Conservation (phyloP, 495 filamentous ascomycete genomes). For the Tuber borchii region DNA sequence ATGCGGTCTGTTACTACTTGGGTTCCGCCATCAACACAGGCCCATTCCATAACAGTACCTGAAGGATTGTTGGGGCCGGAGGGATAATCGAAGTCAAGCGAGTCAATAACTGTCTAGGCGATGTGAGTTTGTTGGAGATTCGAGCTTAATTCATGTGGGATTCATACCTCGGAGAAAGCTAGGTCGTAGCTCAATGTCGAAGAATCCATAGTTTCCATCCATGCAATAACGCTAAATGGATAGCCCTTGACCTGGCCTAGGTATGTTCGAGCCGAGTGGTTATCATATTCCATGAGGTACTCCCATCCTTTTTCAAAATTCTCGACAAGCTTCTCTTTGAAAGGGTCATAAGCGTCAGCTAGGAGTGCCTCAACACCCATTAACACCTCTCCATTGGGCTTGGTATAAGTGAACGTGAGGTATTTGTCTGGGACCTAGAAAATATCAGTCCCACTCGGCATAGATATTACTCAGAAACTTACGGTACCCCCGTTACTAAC, state of each 20-base stretch:
- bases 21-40: slow-evolving; percentile 30
- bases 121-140: not conserved
- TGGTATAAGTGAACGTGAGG: not conserved
- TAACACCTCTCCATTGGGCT: not conserved
- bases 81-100: slow-evolving; percentile 15
- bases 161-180: slow-evolving; percentile 4
- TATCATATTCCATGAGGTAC: slow-evolving; percentile 6
- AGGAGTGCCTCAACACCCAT: not conserved
- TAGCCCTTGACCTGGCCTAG: not conserved
- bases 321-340: not conserved
- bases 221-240: slow-evolving; percentile 8
- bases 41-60: not conserved
- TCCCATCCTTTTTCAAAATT: not conserved
- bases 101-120: slow-evolving; percentile 7
- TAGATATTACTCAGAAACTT: not conserved
- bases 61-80: not conserved
- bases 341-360: not conserved
- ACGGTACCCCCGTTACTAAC: not conserved
- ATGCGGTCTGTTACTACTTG: slow-evolving; percentile 30
- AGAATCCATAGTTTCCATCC: slow-evolving; percentile 10
- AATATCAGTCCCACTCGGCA: not conserved
- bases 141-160: not conserved
- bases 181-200: slow-evolving; percentile 10
- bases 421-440: slow-evolving; percentile 4
- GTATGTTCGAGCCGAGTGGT: not conserved